Evolutionary conservation across 495 filamentous ascomycete species (phyloP).

Genomic region (Penicillium cosmopolitanum): DNA sequence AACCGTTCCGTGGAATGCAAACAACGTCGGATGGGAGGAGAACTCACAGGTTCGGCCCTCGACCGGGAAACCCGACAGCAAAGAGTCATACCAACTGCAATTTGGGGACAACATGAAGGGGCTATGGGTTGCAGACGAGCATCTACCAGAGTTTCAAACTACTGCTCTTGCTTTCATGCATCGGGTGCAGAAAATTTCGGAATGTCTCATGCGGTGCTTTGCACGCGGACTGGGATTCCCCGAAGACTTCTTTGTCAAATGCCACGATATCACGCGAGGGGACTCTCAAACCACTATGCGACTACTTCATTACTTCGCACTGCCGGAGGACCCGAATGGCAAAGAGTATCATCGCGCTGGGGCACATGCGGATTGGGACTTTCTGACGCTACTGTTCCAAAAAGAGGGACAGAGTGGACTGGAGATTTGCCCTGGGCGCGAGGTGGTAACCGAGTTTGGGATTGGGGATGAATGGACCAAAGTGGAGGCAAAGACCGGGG

Average conservation of each 20-base stretch:
- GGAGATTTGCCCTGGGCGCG: constrained; percentile 68
- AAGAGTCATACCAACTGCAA: constrained; percentile 67
- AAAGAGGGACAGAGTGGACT: constrained; percentile 62
- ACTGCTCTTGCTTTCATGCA: constrained; percentile 56
- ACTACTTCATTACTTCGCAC: constrained; percentile 61
- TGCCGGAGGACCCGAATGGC: constrained; percentile 45
- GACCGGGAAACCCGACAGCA: constrained; percentile 62
- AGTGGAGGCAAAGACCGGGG: constrained; percentile 57
- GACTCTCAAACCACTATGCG: constrained; percentile 61
- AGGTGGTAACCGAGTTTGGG: constrained; percentile 62
- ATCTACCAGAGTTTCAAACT: constrained; percentile 53
- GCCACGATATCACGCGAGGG: constrained; percentile 51
- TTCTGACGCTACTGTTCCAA: constrained; percentile 69
- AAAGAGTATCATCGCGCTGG: constrained; percentile 62
- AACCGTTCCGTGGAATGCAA: constrained; percentile 54
- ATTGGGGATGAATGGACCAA: constrained; percentile 65
- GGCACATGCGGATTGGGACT: constrained; percentile 67
- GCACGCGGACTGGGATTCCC: constrained; percentile 60
- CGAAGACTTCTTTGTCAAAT: constrained; percentile 59
- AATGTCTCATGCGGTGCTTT: constrained; percentile 62
- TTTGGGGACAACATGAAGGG: constrained; percentile 56
- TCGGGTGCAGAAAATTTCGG: constrained; percentile 53
- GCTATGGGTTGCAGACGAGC: constrained; percentile 54
- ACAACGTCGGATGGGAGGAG: constrained; percentile 68
- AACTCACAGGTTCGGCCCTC: constrained; percentile 63